These are phyloP conservation scores for Russula foetens DNA, from an alignment of 768 basidiomycete species.

Conservation along the genomic window DNA sequence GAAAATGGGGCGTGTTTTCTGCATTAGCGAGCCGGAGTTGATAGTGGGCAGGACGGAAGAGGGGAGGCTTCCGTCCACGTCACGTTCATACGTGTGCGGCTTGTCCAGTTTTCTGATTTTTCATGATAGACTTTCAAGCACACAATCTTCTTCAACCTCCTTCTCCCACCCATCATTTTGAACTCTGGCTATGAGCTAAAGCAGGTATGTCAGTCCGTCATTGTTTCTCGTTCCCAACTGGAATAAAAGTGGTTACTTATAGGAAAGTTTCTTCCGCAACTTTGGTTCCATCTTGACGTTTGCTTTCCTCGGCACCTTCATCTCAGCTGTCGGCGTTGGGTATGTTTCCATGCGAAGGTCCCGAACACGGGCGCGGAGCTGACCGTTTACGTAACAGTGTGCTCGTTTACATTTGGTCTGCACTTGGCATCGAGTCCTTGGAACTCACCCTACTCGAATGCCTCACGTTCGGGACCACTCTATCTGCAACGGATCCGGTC, in stretches of 20 bases:
- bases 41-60: not conserved
- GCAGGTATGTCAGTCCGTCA: conserved; percentile 47
- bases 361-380: conserved; percentile 24
- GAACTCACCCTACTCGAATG: conserved; percentile 86
- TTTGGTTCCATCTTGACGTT: conserved; percentile 94
- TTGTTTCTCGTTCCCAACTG: not conserved
- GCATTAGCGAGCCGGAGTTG: not conserved
- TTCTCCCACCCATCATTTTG: conserved; percentile 97
- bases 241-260: conserved; percentile 1
- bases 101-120: not conserved
- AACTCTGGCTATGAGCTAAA: conserved; percentile 98
- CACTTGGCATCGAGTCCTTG: conserved; percentile 85
- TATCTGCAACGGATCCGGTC: conserved; percentile 96
- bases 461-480: conserved; percentile 90
- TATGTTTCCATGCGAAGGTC: conserved; percentile 34
- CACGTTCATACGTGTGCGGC: not conserved
- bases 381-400: conserved; percentile 58
- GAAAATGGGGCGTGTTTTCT: not conserved
- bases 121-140: conserved; percentile 79
- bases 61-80: not conserved
- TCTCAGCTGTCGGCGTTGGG: conserved; percentile 95
- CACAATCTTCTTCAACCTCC: conserved; percentile 94
- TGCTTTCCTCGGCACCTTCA: conserved; percentile 92
- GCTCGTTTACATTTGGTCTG: conserved; percentile 90
- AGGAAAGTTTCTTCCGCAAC: conserved; percentile 99